Conservation (phyloP, 2,329 filamentous ascomycete species). For the Erysiphe pulchra region DNA sequence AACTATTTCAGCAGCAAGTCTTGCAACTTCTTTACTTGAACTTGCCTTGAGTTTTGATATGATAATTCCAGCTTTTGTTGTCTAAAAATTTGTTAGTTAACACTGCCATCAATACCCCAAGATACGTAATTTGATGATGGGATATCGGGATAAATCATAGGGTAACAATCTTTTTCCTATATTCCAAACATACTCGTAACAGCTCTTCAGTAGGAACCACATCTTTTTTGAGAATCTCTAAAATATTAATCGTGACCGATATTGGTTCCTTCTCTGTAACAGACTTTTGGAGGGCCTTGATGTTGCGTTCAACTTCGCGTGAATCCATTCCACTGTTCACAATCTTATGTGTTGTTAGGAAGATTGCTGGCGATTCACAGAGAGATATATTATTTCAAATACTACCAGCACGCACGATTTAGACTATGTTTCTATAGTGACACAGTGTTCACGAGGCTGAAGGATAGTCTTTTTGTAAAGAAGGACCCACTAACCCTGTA, state of each 20-base stretch:
- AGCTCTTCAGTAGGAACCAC: constrained; percentile 72
- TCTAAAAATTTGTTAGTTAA: constrained; percentile 17
- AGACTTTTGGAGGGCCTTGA: constrained; percentile 47
- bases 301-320: constrained; percentile 9
- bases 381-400: too few species aligned
- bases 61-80: constrained; percentile 73
- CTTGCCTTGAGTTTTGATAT: constrained; percentile 63
- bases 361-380: too few species aligned
- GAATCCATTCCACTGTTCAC: constrained; percentile 7
- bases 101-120: neutral
- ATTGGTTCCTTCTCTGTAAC: constrained; percentile 48
- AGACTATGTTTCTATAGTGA: too few species aligned
- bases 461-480: too few species aligned
- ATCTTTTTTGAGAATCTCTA: constrained; percentile 57
- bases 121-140: neutral
- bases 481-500: too few species aligned
- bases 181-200: constrained; percentile 34
- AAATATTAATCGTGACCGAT: constrained; percentile 42
- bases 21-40: constrained; percentile 55
- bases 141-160: too few species aligned
- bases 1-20: constrained; percentile 58
- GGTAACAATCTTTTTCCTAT: too few species aligned
- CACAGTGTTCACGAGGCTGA: too few species aligned
- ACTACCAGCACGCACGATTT: too few species aligned
- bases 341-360: too few species aligned